Evolutionary conservation across 108 stramenopile species (phyloP).

Genomic region (Fragilaria radians): DNA sequence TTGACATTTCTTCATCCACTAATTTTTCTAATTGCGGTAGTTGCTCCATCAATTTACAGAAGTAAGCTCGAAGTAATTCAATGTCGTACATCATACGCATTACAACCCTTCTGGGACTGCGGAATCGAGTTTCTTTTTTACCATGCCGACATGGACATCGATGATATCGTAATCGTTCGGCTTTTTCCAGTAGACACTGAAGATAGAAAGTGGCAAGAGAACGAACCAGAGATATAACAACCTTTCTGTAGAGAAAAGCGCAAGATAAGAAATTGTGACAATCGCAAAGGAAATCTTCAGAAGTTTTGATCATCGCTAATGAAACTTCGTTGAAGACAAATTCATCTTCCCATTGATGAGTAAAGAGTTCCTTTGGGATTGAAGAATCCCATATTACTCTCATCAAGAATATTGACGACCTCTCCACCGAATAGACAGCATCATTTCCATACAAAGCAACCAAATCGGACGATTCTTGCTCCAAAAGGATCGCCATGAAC

Average conservation of each 20-base stretch:
- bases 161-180: no score
- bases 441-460: slow-evolving; percentile 16
- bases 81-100: slow-evolving; percentile 69
- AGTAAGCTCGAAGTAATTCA: slow-evolving; percentile 57
- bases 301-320: slow-evolving; percentile 37
- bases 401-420: slow-evolving; percentile 51
- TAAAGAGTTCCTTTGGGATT: slow-evolving; percentile 53
- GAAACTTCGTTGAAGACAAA: slow-evolving; percentile 69
- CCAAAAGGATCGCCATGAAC: slow-evolving; percentile 2
- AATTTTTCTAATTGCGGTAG: slow-evolving; percentile 45
- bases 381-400: slow-evolving; percentile 39
- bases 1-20: slow-evolving; percentile 57
- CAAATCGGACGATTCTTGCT: not conserved
- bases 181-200: no score
- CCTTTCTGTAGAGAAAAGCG: no score
- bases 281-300: slow-evolving; percentile 58
- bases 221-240: no score
- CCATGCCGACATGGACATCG: no score
- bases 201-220: no score
- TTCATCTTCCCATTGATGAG: slow-evolving; percentile 64
- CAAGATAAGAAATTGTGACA: slow-evolving; percentile 44
- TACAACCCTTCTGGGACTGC: slow-evolving; percentile 37
- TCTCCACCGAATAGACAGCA: slow-evolving; percentile 57
- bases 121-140: slow-evolving; percentile 40
- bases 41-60: slow-evolving; percentile 37